Conservation (phyloP, 179 eudicot species). For the Actinidia polygama region DNA sequence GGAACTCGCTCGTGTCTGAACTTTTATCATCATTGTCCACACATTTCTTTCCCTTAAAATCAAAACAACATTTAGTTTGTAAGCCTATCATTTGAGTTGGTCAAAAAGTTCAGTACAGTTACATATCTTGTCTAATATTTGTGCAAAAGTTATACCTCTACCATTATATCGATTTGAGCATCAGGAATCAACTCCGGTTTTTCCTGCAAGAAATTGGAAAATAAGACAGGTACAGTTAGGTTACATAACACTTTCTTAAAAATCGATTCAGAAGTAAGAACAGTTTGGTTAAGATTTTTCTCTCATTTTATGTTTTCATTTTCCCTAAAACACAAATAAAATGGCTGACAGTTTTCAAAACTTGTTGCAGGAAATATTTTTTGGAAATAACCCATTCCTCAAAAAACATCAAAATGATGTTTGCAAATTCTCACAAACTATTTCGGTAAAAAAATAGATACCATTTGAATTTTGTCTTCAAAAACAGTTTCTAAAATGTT, state of each 20-base stretch:
- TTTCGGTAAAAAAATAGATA: neutral
- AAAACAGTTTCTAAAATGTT: too few species aligned
- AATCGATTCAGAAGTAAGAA: neutral
- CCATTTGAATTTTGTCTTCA: neutral
- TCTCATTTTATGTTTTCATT: neutral
- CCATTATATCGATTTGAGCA: slow-evolving; percentile 73
- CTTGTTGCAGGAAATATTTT: neutral
- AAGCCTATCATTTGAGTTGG: slow-evolving; percentile 7
- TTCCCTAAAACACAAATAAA: neutral
- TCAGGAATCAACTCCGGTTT: slow-evolving; percentile 66
- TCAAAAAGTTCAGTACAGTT: slow-evolving; percentile 2
- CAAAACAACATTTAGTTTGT: slow-evolving; percentile 13
- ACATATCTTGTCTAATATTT: neutral
- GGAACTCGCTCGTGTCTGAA: slow-evolving; percentile 31
- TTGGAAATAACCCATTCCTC: neutral
- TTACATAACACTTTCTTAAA: too few species aligned
- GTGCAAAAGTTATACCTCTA: slow-evolving; percentile 56
- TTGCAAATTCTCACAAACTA: neutral
- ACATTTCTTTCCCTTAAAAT: slow-evolving; percentile 41
- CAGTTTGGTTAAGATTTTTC: neutral
- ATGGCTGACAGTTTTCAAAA: neutral
- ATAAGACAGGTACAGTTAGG: too few species aligned
- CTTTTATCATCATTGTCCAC: slow-evolving; percentile 19
- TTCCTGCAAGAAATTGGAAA: slow-evolving; percentile 42
- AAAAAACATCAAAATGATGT: neutral